phyloP scores from a whole-genome alignment of 371 early-diverging fungal species.

The Smittium culicis region DNA sequence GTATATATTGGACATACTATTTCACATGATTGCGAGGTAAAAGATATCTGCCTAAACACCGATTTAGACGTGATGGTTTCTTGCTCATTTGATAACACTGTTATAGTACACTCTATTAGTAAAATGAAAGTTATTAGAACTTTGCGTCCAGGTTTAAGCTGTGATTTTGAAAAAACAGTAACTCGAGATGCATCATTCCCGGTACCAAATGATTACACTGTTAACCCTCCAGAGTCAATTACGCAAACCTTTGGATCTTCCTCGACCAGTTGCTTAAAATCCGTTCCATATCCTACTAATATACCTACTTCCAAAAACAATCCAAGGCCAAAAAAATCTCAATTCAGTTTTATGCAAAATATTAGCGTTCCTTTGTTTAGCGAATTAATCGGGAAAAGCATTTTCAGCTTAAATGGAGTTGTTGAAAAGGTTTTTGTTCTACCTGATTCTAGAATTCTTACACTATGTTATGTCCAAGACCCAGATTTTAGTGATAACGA shows the following conservation, averaged over 20 bases:
- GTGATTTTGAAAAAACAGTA: background rate
- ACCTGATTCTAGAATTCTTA: background rate
- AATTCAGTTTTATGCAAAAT: too few relatives aligned
- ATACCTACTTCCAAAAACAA: too few relatives aligned
- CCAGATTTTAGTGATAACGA: background rate
- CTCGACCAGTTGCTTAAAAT: too few relatives aligned
- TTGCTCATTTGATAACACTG: background rate
- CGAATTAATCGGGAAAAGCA: background rate
- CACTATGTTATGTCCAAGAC: background rate
- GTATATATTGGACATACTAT: background rate
- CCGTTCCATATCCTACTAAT: too few relatives aligned
- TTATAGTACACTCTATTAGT: background rate
- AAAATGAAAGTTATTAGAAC: slow-evolving; percentile 1
- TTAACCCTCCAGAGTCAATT: too few relatives aligned
- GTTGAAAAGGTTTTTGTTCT: background rate
- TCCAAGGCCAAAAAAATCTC: too few relatives aligned
- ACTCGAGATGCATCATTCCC: background rate
- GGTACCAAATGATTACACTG: too few relatives aligned
- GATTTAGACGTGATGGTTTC: background rate
- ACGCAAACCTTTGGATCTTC: too few relatives aligned
- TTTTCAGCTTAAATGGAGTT: background rate
- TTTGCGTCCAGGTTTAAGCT: background rate
- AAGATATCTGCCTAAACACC: background rate
- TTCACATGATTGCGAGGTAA: background rate
- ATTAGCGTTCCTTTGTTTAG: background rate